Conservation (phyloP, 1,139 yeast genomes). For the Kurtzmaniella natalensis region DNA sequence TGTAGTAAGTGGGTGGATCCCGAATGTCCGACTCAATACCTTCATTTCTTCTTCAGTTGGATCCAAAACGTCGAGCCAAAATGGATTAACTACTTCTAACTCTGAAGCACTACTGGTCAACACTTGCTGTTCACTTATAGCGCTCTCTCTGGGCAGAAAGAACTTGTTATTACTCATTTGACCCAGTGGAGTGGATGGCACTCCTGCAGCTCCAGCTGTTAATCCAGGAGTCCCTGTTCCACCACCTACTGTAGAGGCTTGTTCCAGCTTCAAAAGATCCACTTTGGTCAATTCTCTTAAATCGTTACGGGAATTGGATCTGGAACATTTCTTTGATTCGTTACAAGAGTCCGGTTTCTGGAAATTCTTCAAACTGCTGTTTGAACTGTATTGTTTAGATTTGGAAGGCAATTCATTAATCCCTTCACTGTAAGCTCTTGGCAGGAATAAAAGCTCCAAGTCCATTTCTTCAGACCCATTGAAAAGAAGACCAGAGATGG, state of each 20-base stretch:
- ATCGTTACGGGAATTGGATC: not conserved
- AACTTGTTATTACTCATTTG: constrained; percentile 5
- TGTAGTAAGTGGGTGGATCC: constrained; percentile 91
- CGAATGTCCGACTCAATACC: constrained; percentile 83
- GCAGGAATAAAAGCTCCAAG: constrained; percentile 29
- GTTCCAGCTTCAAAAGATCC: not conserved
- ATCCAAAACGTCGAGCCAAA: constrained; percentile 88
- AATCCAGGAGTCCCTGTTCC: constrained; percentile 1
- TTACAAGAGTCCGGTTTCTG: not conserved
- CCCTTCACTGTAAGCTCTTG: constrained; percentile 16
- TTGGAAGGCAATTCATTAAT: not conserved
- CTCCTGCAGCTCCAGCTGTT: not conserved
- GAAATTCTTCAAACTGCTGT: not conserved
- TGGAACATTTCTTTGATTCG: not conserved
- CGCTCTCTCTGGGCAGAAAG: not conserved
- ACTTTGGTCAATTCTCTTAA: too few species aligned
- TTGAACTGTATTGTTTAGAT: not conserved
- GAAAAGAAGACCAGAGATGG: constrained; percentile 69
- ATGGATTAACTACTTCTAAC: constrained; percentile 39
- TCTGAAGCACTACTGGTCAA: constrained; percentile 7
- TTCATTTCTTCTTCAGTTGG: constrained; percentile 98
- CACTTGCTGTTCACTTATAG: constrained; percentile 3
- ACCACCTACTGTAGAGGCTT: not conserved
- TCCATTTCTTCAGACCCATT: constrained; percentile 10
- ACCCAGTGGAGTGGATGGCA: not conserved